Evolutionary conservation across 75 land plant genomes (phyloP).

Genomic region (Sequoiadendron giganteum): DNA sequence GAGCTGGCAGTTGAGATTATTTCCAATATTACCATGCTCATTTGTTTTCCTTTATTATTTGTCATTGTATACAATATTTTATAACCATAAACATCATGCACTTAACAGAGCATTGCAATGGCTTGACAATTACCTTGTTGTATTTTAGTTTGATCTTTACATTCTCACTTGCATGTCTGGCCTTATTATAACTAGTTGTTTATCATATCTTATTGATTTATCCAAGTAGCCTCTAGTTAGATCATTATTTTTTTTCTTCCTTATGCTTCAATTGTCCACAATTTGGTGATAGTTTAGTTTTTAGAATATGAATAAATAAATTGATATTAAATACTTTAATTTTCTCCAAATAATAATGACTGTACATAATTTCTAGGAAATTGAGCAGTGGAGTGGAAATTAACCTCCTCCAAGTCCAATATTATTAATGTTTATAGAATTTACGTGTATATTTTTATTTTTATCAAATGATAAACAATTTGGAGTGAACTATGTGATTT

Average conservation of each 20-base stretch:
- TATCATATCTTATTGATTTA: too few species aligned
- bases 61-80: too few species aligned
- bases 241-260: neutral
- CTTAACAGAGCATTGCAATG: neutral
- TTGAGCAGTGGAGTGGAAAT: neutral
- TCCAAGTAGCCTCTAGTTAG: too few species aligned
- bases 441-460: neutral
- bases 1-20: too few species aligned
- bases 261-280: neutral
- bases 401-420: neutral
- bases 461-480: neutral
- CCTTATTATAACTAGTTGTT: neutral
- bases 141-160: neutral
- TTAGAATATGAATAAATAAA: too few species aligned
- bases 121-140: neutral
- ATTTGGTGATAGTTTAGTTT: neutral
- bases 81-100: too few species aligned
- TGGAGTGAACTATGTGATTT: neutral
- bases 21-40: too few species aligned
- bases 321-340: too few species aligned
- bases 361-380: slow-evolving; percentile 57
- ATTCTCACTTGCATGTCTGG: neutral
- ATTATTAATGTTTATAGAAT: too few species aligned
- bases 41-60: neutral
- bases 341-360: neutral